Evolutionary conservation across 768 basidiomycete species (phyloP).

Genomic region (Lanmaoa rubissima): DNA sequence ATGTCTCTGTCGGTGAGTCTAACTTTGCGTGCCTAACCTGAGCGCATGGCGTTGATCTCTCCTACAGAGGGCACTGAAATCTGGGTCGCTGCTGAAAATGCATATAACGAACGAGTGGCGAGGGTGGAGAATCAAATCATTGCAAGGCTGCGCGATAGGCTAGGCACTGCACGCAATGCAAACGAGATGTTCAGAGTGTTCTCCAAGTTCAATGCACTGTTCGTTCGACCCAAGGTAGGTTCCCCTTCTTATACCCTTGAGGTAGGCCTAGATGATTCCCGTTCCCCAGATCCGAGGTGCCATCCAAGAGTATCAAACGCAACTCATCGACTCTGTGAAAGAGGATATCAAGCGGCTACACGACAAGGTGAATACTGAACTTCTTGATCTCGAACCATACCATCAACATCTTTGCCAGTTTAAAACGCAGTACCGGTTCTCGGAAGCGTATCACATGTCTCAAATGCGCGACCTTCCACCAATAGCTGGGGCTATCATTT

Average conservation of each 20-base stretch:
- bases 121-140: slow-evolving; percentile 99
- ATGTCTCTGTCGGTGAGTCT: slow-evolving; percentile 83
- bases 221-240: slow-evolving; percentile 89
- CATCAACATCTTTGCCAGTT: slow-evolving; percentile 49
- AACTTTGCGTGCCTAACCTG: background rate
- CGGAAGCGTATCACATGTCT: slow-evolving; percentile 96
- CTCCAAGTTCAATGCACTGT: slow-evolving; percentile 96
- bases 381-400: background rate
- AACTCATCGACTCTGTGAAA: slow-evolving; percentile 97
- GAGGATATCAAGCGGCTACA: slow-evolving; percentile 96
- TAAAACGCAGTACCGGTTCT: slow-evolving; percentile 93
- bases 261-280: background rate
- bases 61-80: slow-evolving; percentile 89
- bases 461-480: slow-evolving; percentile 98
- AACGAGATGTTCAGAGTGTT: slow-evolving; percentile 99
- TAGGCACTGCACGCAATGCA: slow-evolving; percentile 94
- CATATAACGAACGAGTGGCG: slow-evolving; percentile 96
- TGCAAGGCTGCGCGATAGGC: slow-evolving; percentile 82
- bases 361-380: slow-evolving; percentile 60
- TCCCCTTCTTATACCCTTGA: background rate
- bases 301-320: slow-evolving; percentile 98
- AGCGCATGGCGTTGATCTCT: background rate
- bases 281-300: slow-evolving; percentile 82
- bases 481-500: slow-evolving; percentile 97
- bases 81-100: slow-evolving; percentile 95